A percentile compares a stretch with the other conserved stretches of the same genome.
phyloP scores from a whole-genome alignment of 306 rosid genomes.

The Cercis canadensis region DNA sequence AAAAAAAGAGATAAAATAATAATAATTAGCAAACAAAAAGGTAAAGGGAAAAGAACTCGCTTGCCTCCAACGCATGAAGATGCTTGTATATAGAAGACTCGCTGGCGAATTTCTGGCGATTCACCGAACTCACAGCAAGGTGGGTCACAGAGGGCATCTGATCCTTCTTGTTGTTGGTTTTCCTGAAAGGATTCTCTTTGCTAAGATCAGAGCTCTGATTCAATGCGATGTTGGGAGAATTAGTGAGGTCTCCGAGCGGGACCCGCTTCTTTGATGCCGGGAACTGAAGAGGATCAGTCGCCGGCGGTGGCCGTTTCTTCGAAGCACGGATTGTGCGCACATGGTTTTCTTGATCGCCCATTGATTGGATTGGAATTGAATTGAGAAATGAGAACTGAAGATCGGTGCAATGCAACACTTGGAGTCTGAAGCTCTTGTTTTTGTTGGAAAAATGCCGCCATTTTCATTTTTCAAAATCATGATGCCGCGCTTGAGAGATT shows the following conservation, averaged over 20 bases:
- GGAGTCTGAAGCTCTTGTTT: background rate
- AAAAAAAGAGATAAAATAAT: background rate
- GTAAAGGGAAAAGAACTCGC: background rate
- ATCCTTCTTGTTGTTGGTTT: background rate
- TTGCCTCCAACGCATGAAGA: conserved; percentile 42
- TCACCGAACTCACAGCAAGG: conserved; percentile 22
- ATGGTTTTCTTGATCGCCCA: conserved; percentile 15
- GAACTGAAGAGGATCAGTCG: conserved; percentile 14
- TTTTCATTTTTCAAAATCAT: conserved; percentile 2
- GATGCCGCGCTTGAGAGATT: background rate
- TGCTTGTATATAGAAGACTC: conserved; percentile 27
- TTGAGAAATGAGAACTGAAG: too few species aligned
- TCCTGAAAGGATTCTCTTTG: background rate
- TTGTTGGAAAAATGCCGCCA: background rate
- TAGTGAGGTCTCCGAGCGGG: conserved; percentile 42
- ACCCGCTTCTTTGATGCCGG: conserved; percentile 44
- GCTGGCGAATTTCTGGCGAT: conserved; percentile 12
- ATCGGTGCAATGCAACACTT: background rate
- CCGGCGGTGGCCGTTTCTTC: conserved; percentile 28
- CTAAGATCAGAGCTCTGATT: conserved; percentile 15
- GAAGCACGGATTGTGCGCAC: conserved; percentile 5
- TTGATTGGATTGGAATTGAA: background rate
- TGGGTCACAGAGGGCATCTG: background rate
- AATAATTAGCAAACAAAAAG: background rate
- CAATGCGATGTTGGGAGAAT: conserved; percentile 28